A percentile compares a stretch with the other conserved stretches of the same genome.
Evolutionary conservation across 768 basidiomycete genomes (phyloP).

Genomic region (Xerocomellus chrysenteron): DNA sequence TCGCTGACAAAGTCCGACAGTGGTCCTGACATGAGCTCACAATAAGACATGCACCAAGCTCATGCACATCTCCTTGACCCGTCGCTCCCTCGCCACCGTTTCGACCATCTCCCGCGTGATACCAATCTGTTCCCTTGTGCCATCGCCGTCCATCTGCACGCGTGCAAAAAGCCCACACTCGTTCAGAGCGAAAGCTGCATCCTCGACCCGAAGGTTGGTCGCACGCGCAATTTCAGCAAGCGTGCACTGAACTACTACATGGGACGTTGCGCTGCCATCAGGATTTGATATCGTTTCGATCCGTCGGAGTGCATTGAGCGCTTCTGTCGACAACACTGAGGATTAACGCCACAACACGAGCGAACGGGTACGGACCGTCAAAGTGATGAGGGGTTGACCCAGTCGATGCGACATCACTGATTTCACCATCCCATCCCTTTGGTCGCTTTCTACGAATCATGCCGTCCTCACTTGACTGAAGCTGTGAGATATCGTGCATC

Average conservation of each 20-base stretch:
- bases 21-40: slow-evolving; percentile 15
- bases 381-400: slow-evolving; percentile 36
- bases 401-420: slow-evolving; percentile 37
- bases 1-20: neutral
- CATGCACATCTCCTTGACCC: slow-evolving; percentile 71
- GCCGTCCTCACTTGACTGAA: slow-evolving; percentile 35
- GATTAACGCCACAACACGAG: neutral
- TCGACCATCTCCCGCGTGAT: slow-evolving; percentile 69
- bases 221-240: slow-evolving; percentile 76
- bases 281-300: slow-evolving; percentile 56
- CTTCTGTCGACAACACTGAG: slow-evolving; percentile 37
- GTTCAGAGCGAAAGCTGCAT: slow-evolving; percentile 84
- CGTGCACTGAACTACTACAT: slow-evolving; percentile 66
- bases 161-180: slow-evolving; percentile 76
- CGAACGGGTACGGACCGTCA: slow-evolving; percentile 37
- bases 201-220: slow-evolving; percentile 80
- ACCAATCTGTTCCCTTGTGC: slow-evolving; percentile 45
- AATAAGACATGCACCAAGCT: slow-evolving; percentile 56
- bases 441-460: slow-evolving; percentile 43
- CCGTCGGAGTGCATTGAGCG: slow-evolving; percentile 52
- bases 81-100: slow-evolving; percentile 60
- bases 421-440: slow-evolving; percentile 79
- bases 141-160: slow-evolving; percentile 32
- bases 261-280: slow-evolving; percentile 70
- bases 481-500: slow-evolving; percentile 40